These are phyloP conservation scores for Eucalyptus guilfoylei DNA, from an alignment of 345 rosid species.

Conservation along the genomic window DNA sequence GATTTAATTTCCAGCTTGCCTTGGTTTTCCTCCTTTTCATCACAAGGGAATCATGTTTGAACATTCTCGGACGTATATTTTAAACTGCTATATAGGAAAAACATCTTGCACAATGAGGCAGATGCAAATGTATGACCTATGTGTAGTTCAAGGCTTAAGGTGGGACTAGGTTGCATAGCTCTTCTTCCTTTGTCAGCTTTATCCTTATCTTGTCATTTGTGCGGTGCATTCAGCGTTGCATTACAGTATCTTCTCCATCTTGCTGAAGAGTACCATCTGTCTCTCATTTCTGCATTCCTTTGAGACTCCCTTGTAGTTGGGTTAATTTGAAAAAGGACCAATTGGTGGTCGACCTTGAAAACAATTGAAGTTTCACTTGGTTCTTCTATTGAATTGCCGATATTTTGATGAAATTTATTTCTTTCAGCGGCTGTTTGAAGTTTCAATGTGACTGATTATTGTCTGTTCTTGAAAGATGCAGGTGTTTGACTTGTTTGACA, in stretches of 20 bases:
- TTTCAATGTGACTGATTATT: background rate
- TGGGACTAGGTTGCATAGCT: background rate
- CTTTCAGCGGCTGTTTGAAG: background rate
- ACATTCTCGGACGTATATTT: background rate
- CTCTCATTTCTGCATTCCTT: background rate
- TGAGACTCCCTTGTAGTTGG: background rate
- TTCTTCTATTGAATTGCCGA: background rate
- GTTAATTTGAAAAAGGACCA: background rate
- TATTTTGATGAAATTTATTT: background rate
- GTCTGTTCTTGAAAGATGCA: slow-evolving; percentile 6
- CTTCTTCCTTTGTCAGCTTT: background rate
- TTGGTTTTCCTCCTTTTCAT: background rate
- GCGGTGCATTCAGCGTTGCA: background rate
- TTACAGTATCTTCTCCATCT: background rate
- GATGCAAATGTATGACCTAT: background rate
- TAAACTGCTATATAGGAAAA: background rate
- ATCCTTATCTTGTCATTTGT: background rate
- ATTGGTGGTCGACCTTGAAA: background rate
- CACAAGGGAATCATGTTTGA: background rate
- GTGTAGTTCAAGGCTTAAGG: background rate
- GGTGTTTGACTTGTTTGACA: slow-evolving; percentile 97
- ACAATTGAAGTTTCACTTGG: background rate
- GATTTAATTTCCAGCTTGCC: background rate
- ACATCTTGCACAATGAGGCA: background rate
- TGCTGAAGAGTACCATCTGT: background rate